phyloP scores from a whole-genome alignment of 2,329 filamentous ascomycete species.

The Ophiocordyceps camponoti-saundersi region DNA sequence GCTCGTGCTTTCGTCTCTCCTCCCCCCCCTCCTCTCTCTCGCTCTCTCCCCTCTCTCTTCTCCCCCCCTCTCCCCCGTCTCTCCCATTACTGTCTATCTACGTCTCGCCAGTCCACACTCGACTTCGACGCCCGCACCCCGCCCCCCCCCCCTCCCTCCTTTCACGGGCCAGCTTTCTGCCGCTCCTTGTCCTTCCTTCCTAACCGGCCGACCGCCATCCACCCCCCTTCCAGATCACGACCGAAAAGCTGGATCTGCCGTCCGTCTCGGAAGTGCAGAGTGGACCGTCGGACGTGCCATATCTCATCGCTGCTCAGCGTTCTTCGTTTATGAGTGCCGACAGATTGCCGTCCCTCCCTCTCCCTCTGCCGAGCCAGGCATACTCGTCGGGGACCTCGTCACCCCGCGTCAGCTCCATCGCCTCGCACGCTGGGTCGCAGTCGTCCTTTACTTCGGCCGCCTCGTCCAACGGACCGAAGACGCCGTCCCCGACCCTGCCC shows the following conservation, averaged over 20 bases:
- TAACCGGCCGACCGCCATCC: conserved; percentile 9
- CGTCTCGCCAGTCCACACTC: not conserved
- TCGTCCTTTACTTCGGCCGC: conserved; percentile 37
- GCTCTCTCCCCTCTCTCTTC: conserved; percentile 5
- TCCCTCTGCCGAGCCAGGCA: conserved; percentile 52
- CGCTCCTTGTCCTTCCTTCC: conserved; percentile 11
- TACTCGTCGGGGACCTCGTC: conserved; percentile 58
- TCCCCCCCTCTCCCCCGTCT: too few species aligned
- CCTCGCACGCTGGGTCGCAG: conserved; percentile 36
- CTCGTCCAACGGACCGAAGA: conserved; percentile 52
- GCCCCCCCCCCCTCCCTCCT: conserved; percentile 7
- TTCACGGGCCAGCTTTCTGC: conserved; percentile 1
- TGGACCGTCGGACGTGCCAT: not conserved
- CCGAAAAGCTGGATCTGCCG: conserved; percentile 90
- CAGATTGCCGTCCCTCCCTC: conserved; percentile 53
- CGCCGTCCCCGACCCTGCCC: conserved; percentile 54
- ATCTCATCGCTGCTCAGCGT: conserved; percentile 46
- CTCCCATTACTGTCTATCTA: conserved; percentile 1
- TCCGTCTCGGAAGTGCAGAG: conserved; percentile 32
- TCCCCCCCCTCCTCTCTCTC: conserved; percentile 7
- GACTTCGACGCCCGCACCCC: conserved; percentile 9
- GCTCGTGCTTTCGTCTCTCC: conserved; percentile 6
- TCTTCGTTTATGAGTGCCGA: conserved; percentile 49
- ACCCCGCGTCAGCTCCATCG: conserved; percentile 61
- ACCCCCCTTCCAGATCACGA: conserved; percentile 20